Percentiles rank a stretch among this genome's conserved stretches.
These are phyloP conservation scores for Tetrapisispora pingtungensis DNA, from an alignment of 805 yeast species.

Conservation along the genomic window DNA sequence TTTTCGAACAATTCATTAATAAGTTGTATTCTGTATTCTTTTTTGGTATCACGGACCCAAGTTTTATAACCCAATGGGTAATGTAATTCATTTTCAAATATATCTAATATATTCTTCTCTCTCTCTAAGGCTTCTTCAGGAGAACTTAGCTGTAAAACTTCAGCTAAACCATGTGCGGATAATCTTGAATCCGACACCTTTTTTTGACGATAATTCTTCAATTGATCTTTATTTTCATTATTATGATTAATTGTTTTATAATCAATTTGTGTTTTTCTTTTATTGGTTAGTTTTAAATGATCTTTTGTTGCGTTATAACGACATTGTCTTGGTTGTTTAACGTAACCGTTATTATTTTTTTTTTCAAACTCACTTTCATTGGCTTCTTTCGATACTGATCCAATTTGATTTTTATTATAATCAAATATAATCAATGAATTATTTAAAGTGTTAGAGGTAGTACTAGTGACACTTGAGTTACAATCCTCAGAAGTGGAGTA, in stretches of 20 bases:
- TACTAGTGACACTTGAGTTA: background rate
- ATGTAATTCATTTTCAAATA: constrained; percentile 48
- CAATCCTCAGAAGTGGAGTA: background rate
- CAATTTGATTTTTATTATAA: background rate
- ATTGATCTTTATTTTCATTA: background rate
- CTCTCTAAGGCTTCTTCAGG: constrained; percentile 46
- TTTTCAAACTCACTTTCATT: background rate
- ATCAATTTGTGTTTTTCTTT: background rate
- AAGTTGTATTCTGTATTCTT: constrained; percentile 42
- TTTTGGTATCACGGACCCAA: constrained; percentile 74
- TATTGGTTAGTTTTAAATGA: background rate
- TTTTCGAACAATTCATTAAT: constrained; percentile 37
- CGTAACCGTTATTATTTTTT: background rate
- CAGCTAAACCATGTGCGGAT: constrained; percentile 46
- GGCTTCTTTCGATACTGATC: background rate
- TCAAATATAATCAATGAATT: background rate
- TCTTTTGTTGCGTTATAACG: constrained; percentile 3
- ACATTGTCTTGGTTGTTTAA: constrained; percentile 4
- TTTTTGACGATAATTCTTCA: constrained; percentile 3
- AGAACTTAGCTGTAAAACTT: constrained; percentile 39
- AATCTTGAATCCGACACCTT: constrained; percentile 42
- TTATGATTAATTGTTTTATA: background rate
- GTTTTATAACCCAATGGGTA: constrained; percentile 70
- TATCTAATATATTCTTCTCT: constrained; percentile 42
- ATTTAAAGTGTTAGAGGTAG: background rate